phyloP scores from a whole-genome alignment of 1,139 yeast genomes.

The Candida neerlandica region DNA sequence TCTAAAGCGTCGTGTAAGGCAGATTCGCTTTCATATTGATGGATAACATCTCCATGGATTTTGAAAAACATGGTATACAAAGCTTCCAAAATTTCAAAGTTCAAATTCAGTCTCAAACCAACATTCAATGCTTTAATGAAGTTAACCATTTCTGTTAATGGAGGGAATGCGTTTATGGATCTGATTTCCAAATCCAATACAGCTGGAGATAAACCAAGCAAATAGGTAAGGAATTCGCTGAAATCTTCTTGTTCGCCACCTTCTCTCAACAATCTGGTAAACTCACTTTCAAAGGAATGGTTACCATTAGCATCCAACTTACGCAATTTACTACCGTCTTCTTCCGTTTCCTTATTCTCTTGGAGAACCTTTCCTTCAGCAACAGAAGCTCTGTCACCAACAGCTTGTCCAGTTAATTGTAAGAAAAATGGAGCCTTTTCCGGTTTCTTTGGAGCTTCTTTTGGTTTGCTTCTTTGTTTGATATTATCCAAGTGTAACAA shows the following conservation, averaged over 20 bases:
- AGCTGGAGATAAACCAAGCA: slow-evolving; percentile 74
- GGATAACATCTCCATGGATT: slow-evolving; percentile 82
- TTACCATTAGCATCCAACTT: slow-evolving; percentile 26
- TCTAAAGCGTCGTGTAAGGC: slow-evolving; percentile 47
- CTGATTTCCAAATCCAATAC: slow-evolving; percentile 84
- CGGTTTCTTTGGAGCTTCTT: slow-evolving; percentile 85
- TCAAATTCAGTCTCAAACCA: slow-evolving; percentile 58
- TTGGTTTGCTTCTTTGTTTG: slow-evolving; percentile 85
- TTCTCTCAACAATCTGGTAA: slow-evolving; percentile 66
- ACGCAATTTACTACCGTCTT: slow-evolving; percentile 29
- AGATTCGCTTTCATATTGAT: slow-evolving; percentile 42
- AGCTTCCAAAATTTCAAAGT: slow-evolving; percentile 77
- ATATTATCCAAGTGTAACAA: slow-evolving; percentile 81
- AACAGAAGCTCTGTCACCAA: slow-evolving; percentile 69
- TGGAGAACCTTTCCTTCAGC: slow-evolving; percentile 47
- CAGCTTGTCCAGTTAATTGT: slow-evolving; percentile 61
- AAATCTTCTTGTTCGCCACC: slow-evolving; percentile 46
- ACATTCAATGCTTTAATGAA: slow-evolving; percentile 67
- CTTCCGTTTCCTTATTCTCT: slow-evolving; percentile 15
- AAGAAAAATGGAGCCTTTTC: slow-evolving; percentile 83
- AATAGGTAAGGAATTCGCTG: slow-evolving; percentile 51
- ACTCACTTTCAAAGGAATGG: slow-evolving; percentile 66
- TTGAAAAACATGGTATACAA: slow-evolving; percentile 73
- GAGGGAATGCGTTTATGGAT: slow-evolving; percentile 68
- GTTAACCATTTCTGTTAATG: slow-evolving; percentile 61